Percentiles rank a stretch among this genome's conserved stretches.
These are phyloP conservation scores for Podaxis carcinomalis DNA, from an alignment of 768 basidiomycete genomes.

Conservation along the genomic window DNA sequence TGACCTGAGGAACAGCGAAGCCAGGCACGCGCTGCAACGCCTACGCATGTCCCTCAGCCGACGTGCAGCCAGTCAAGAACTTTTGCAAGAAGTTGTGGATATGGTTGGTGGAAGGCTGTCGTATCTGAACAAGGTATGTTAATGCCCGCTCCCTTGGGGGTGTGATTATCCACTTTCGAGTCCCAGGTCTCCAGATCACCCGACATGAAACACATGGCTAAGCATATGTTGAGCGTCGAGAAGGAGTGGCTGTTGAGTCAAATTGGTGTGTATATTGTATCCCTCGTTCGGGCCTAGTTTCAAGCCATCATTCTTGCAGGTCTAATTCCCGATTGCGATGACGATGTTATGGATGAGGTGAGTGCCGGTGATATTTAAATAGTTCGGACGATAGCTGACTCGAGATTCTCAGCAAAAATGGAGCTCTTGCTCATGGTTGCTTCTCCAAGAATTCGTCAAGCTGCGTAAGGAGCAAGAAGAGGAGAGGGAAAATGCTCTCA, in stretches of 20 bases:
- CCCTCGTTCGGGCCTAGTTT: not conserved
- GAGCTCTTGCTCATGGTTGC: slow-evolving; percentile 78
- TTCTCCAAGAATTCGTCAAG: slow-evolving; percentile 70
- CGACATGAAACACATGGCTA: slow-evolving; percentile 63
- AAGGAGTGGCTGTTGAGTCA: slow-evolving; percentile 78
- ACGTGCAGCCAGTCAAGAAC: slow-evolving; percentile 22
- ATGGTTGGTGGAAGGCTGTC: slow-evolving; percentile 76
- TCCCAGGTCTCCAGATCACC: slow-evolving; percentile 47
- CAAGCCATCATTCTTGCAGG: slow-evolving; percentile 22
- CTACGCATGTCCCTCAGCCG: slow-evolving; percentile 44
- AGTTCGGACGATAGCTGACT: not conserved
- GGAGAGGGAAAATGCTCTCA: slow-evolving; percentile 33
- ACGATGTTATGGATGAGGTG: slow-evolving; percentile 89
- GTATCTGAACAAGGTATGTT: slow-evolving; percentile 58
- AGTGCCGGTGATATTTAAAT: slow-evolving; percentile 15
- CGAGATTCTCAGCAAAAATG: slow-evolving; percentile 59
- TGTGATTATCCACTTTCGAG: not conserved
- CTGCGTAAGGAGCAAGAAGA: slow-evolving; percentile 46
- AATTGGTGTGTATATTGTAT: slow-evolving; percentile 42
- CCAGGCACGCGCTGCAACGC: slow-evolving; percentile 49
- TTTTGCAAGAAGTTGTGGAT: slow-evolving; percentile 45
- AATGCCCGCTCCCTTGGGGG: not conserved
- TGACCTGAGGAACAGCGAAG: slow-evolving; percentile 60
- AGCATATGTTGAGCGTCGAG: slow-evolving; percentile 63
- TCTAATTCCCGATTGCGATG: slow-evolving; percentile 77